A percentile compares a stretch with the other conserved stretches of the same genome.
These are phyloP conservation scores for Eustoma russellianum DNA, from an alignment of 257 asterid genomes.

Conservation along the genomic window DNA sequence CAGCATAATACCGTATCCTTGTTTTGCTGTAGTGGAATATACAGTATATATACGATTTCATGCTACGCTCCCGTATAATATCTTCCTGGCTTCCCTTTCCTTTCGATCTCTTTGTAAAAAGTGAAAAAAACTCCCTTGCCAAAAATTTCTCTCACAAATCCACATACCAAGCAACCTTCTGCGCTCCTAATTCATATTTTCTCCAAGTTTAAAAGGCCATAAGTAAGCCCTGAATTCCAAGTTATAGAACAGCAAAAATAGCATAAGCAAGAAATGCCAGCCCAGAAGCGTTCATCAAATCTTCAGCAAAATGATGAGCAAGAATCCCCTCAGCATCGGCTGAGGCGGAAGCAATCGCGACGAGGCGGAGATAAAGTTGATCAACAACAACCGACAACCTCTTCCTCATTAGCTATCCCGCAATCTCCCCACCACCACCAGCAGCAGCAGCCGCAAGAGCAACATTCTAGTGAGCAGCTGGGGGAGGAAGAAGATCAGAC, in stretches of 20 bases:
- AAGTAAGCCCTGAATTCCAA: not conserved
- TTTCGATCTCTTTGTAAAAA: slow-evolving; percentile 4
- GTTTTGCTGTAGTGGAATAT: too few species aligned
- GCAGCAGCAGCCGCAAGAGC: slow-evolving; percentile 10
- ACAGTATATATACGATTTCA: too few species aligned
- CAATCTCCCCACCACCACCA: not conserved
- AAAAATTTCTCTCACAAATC: slow-evolving; percentile 5
- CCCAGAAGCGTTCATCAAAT: slow-evolving; percentile 20
- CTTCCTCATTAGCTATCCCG: too few species aligned
- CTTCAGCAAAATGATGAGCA: slow-evolving; percentile 15
- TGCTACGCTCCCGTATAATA: not conserved
- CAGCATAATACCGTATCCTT: too few species aligned
- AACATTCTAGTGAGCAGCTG: not conserved
- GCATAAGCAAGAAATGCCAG: slow-evolving; percentile 16
- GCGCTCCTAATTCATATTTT: not conserved
- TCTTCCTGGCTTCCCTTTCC: not conserved
- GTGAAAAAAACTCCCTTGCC: not conserved
- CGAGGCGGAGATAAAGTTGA: slow-evolving; percentile 6
- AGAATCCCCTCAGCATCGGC: slow-evolving; percentile 8
- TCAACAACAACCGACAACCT: too few species aligned
- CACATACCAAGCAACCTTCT: not conserved
- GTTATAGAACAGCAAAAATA: not conserved
- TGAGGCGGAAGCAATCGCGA: slow-evolving; percentile 19
- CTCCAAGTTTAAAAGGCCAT: not conserved
- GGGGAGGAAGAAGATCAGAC: not conserved